Base-by-base conservation (phyloP, 2,329 filamentous ascomycete genomes). In the Lachnellula suecica region DNA sequence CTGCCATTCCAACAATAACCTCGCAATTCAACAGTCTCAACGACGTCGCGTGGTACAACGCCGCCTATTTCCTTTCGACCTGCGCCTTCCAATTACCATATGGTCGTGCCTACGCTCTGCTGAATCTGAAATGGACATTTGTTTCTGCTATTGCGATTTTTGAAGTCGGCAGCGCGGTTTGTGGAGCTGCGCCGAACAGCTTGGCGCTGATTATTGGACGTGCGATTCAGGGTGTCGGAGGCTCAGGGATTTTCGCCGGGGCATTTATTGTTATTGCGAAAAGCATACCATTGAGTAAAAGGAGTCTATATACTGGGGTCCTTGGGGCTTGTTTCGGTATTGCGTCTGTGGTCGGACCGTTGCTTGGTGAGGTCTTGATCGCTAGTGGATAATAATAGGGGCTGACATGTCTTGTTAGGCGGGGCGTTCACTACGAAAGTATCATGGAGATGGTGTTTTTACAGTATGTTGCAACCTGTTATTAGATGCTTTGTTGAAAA, bases 1-100 rank as follows among this genome's bases (percentile, higher is more conserved):
- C 66, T 4, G 69, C 68, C 4, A 70, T 71, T 34, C 70, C 70
- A 4, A 64, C 65, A 24, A 72, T 72, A 38, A 71, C 70, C 2
- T 34, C 52, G 17, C 59, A 64, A n/a, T 71, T 72, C 54, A 61
- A 71, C 29, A 63, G 63, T n/a, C 59, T 69, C 13, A 48, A 60
- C 31, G 68, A 71, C 56, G 60, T 70, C 5, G 63, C 64, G 13
- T 71, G 68, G 68, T 71, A 71, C 56, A 63, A 59, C 23, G 61
- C 63, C 8, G 57, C 65, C 2, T 70, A 66, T 44, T 54, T 68
- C 9, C 62, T 71, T 20, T 64, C 66, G 5, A 64, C 59, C 59
- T 50, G 74, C 68, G 44, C 51, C 2, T 56, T 56, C 31, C 54
- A 58, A 43, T 34, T 61, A 23, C 22, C 49, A 3, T 63, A 45